Conservation (phyloP, 768 basidiomycete genomes). For the Coprinopsis sp. region DNA sequence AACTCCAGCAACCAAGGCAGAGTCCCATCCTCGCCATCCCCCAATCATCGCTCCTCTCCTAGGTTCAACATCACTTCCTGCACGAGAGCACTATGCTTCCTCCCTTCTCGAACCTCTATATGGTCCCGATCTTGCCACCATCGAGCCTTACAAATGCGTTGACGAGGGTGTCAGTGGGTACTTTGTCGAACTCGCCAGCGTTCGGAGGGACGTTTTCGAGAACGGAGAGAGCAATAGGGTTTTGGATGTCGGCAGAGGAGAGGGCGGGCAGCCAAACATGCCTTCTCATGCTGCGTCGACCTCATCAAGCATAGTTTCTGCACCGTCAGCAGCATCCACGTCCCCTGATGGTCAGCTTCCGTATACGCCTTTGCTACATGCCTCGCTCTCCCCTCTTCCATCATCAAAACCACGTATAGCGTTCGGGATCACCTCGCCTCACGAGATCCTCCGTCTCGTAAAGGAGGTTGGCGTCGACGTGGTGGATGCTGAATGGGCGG, state of each 20-base stretch:
- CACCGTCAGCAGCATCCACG: not conserved
- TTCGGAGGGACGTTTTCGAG: constrained; percentile 19
- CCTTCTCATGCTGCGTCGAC: not conserved
- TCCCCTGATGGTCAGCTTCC: not conserved
- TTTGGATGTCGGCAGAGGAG: too few species aligned
- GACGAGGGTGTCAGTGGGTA: constrained; percentile 73
- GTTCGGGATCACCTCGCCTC: constrained; percentile 52
- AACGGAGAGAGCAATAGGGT: too few species aligned
- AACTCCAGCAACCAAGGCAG: not conserved
- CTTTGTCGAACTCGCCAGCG: constrained; percentile 58
- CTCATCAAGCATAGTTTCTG: not conserved
- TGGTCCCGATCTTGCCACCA: constrained; percentile 47
- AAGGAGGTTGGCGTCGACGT: constrained; percentile 66
- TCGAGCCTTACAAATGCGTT: constrained; percentile 49
- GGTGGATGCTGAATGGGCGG: constrained; percentile 72
- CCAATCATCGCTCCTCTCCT: constrained; percentile 1
- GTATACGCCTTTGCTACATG: constrained; percentile 40
- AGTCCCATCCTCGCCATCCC: not conserved
- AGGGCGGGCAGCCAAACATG: too few species aligned
- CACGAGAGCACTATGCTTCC: constrained; percentile 61
- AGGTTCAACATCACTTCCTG: constrained; percentile 50
- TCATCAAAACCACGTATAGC: constrained; percentile 58
- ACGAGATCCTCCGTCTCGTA: constrained; percentile 69
- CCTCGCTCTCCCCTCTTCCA: constrained; percentile 57
- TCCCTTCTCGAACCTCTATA: constrained; percentile 54